These are phyloP conservation scores for Dictyostelium discoideum DNA, from an alignment of 78 protist genomes.

Conservation along the genomic window DNA sequence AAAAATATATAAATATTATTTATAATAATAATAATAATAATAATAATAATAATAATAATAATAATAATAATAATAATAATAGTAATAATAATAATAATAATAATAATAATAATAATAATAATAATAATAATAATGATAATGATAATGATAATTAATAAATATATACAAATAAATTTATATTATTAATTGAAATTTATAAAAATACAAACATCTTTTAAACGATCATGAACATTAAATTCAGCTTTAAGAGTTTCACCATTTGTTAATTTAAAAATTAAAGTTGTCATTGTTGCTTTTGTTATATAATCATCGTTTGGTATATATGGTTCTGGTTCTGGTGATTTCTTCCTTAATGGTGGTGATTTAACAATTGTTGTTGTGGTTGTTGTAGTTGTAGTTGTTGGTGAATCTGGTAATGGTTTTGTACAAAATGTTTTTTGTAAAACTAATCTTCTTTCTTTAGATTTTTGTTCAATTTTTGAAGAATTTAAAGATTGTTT, in stretches of 20 bases:
- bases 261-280: background rate
- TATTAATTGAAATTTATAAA: background rate
- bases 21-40: too few relatives aligned
- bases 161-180: background rate
- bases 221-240: background rate
- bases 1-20: too few relatives aligned
- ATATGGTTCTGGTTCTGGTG: background rate
- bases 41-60: too few relatives aligned
- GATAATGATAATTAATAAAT: background rate
- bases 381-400: background rate
- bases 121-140: too few relatives aligned
- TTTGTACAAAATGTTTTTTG: slow-evolving; percentile 4
- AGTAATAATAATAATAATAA: too few relatives aligned
- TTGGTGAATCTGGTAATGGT: background rate
- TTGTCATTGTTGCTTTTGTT: background rate
- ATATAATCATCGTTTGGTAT: slow-evolving; percentile 1
- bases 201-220: background rate
- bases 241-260: slow-evolving; percentile 12
- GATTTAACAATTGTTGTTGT: background rate
- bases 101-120: too few relatives aligned
- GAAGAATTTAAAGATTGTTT: background rate
- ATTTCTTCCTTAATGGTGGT: background rate
- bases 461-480: slow-evolving; percentile 3
- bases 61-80: too few relatives aligned
- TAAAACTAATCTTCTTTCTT: background rate